A percentile compares a stretch with the other conserved stretches of the same genome.
phyloP scores from a whole-genome alignment of 352 stramenopile species.

The Phytopythium aichiense region DNA sequence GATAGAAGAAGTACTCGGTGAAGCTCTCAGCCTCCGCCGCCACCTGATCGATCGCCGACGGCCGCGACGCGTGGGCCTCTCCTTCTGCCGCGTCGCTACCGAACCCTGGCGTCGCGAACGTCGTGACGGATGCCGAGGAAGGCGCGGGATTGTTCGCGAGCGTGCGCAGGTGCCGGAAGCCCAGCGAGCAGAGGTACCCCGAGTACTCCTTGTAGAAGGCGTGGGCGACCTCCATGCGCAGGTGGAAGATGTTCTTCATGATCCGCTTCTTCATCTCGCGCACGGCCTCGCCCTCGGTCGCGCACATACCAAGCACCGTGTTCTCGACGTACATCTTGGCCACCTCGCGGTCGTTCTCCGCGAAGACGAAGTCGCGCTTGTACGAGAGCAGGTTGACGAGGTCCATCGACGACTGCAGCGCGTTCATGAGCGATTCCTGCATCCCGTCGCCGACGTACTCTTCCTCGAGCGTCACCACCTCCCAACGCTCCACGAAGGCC shows the following conservation, averaged over 20 bases:
- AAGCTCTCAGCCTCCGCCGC: slow-evolving; percentile 43
- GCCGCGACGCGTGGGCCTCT: slow-evolving; percentile 4
- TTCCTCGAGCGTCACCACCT: slow-evolving; percentile 54
- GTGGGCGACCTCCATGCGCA: slow-evolving; percentile 63
- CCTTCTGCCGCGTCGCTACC: slow-evolving; percentile 9
- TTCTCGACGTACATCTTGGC: slow-evolving; percentile 78
- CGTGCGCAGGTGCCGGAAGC: slow-evolving; percentile 58
- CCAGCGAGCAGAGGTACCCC: slow-evolving; percentile 48
- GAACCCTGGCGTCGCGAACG: slow-evolving; percentile 6
- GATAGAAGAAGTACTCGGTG: slow-evolving; percentile 65
- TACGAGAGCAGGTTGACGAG: slow-evolving; percentile 82
- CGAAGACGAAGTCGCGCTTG: slow-evolving; percentile 85
- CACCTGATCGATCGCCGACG: slow-evolving; percentile 26
- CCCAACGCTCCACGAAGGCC: slow-evolving; percentile 74
- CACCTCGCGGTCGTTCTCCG: slow-evolving; percentile 57
- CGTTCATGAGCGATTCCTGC: slow-evolving; percentile 38
- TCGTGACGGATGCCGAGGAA: slow-evolving; percentile 9
- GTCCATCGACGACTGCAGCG: slow-evolving; percentile 75
- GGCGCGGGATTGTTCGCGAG: slow-evolving; percentile 15
- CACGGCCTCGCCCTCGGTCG: slow-evolving; percentile 50
- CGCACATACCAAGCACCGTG: slow-evolving; percentile 68
- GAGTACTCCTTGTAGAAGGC: slow-evolving; percentile 72
- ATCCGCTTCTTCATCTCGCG: slow-evolving; percentile 71
- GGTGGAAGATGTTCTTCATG: slow-evolving; percentile 58
- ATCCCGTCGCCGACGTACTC: slow-evolving; percentile 37